These are phyloP conservation scores for Podila epigama DNA, from an alignment of 192 early-diverging fungal species.

Conservation along the genomic window DNA sequence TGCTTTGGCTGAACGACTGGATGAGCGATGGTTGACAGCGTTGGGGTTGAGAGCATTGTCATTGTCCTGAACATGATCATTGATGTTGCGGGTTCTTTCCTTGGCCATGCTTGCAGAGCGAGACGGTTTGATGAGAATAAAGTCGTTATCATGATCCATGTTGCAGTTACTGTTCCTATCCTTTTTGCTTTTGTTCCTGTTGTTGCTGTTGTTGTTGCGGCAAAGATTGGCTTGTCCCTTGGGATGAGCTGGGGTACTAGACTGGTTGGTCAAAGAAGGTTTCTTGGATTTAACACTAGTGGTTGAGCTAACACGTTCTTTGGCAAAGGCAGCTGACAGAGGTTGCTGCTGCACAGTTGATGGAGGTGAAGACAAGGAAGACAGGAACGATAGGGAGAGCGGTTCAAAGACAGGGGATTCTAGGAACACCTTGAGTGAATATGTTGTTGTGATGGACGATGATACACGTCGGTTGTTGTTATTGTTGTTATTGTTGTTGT, in stretches of 20 bases:
- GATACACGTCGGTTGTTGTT: too few species aligned
- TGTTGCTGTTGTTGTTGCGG: background rate
- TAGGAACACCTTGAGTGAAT: slow-evolving; percentile 22
- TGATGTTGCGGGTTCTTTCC: too few species aligned
- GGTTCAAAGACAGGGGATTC: slow-evolving; percentile 3
- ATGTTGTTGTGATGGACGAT: slow-evolving; percentile 1
- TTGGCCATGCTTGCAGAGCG: too few species aligned
- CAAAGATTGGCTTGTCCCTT: background rate
- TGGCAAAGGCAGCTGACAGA: too few species aligned
- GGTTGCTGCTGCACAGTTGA: too few species aligned
- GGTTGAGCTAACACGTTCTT: too few species aligned
- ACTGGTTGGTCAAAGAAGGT: background rate
- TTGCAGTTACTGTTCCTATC: background rate
- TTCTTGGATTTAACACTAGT: background rate
- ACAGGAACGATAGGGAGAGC: slow-evolving; percentile 12
- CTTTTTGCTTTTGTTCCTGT: background rate
- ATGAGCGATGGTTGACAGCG: background rate
- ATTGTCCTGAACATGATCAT: too few species aligned
- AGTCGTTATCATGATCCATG: too few species aligned
- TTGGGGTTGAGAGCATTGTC: too few species aligned
- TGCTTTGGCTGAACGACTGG: background rate
- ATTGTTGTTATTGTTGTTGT: slow-evolving; percentile 6
- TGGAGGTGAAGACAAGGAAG: background rate
- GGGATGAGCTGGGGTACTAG: background rate
- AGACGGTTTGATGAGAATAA: too few species aligned